Evolutionary conservation across 768 basidiomycete genomes (phyloP).

Genomic region (Trametes sanguinea): DNA sequence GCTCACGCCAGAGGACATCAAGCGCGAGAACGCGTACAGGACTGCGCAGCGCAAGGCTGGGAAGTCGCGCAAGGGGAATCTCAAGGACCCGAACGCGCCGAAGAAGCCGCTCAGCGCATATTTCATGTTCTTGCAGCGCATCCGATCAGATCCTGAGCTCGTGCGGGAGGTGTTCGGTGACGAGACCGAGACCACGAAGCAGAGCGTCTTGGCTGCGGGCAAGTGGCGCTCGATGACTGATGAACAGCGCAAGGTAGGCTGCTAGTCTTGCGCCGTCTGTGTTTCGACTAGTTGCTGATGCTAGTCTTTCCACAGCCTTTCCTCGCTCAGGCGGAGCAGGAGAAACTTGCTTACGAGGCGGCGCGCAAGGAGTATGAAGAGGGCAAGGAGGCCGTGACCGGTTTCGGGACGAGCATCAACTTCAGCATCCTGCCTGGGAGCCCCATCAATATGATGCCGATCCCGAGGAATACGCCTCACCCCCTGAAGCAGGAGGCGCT

Average conservation of each 20-base stretch:
- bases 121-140: slow-evolving; percentile 92
- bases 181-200: slow-evolving; percentile 91
- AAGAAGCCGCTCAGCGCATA: slow-evolving; percentile 95
- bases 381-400: slow-evolving; percentile 76
- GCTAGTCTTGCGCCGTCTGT: neutral
- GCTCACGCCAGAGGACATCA: slow-evolving; percentile 91
- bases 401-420: slow-evolving; percentile 72
- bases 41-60: slow-evolving; percentile 92
- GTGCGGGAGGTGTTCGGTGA: slow-evolving; percentile 83
- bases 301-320: slow-evolving; percentile 62
- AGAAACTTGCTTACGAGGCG: slow-evolving; percentile 91
- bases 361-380: slow-evolving; percentile 88
- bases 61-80: slow-evolving; percentile 89
- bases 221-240: slow-evolving; percentile 94
- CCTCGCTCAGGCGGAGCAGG: slow-evolving; percentile 90
- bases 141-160: slow-evolving; percentile 75
- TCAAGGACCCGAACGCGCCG: slow-evolving; percentile 96
- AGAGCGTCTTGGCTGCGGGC: slow-evolving; percentile 90
- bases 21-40: slow-evolving; percentile 88
- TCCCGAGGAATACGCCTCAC: slow-evolving; percentile 40
- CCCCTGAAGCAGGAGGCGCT: slow-evolving; percentile 59
- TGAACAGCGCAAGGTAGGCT: slow-evolving; percentile 84
- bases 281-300: slow-evolving; percentile 16
- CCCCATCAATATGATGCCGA: slow-evolving; percentile 48
- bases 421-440: slow-evolving; percentile 76